Evolutionary conservation across 176 grass and related monocot species (phyloP).

Genomic region (Oryza punctata): DNA sequence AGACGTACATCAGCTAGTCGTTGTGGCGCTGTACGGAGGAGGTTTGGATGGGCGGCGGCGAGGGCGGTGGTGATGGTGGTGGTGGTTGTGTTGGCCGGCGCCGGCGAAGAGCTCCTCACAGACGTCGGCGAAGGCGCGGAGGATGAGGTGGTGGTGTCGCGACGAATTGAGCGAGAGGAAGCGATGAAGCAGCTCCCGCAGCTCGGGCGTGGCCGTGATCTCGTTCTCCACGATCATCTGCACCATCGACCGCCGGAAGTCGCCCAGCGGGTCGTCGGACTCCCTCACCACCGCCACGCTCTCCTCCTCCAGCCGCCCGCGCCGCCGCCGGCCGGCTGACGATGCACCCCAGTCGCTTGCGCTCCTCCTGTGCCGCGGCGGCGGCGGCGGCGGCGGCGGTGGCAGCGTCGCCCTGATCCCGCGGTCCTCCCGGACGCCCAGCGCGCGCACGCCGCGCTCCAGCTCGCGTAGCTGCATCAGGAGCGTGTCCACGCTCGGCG

Average conservation of each 20-base stretch:
- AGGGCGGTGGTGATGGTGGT: background rate
- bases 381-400: too few species aligned
- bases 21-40: background rate
- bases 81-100: background rate
- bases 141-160: constrained; percentile 75
- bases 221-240: constrained; percentile 93
- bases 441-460: constrained; percentile 51
- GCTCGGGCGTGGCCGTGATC: constrained; percentile 64
- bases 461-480: constrained; percentile 61
- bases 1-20: constrained; percentile 20
- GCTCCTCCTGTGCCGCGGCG: background rate
- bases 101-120: constrained; percentile 83
- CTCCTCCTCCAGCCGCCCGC: constrained; percentile 49
- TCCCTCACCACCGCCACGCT: constrained; percentile 89
- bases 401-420: background rate
- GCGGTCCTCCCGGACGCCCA: constrained; percentile 9
- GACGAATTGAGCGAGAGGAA: constrained; percentile 84
- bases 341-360: constrained; percentile 24
- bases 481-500: constrained; percentile 53
- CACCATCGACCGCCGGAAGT: constrained; percentile 89
- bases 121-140: constrained; percentile 82
- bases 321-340: background rate
- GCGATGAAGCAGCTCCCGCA: constrained; percentile 68
- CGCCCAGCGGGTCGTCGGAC: constrained; percentile 70
- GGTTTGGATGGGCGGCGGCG: background rate